Evolutionary conservation across 805 yeast genomes (phyloP).

Genomic region (Saccharomyces eubayanus): DNA sequence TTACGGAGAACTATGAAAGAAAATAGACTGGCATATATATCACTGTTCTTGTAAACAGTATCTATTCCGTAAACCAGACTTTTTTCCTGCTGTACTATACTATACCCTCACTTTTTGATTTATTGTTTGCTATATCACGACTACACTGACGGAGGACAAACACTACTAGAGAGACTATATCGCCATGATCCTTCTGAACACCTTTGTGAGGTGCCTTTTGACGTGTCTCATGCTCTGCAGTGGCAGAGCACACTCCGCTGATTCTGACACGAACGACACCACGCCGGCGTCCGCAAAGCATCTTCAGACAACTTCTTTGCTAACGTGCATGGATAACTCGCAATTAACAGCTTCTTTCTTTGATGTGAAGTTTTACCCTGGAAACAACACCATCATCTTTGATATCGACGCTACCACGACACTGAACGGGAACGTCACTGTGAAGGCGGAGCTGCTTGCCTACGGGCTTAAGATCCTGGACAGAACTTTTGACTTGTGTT

Average conservation of each 20-base stretch:
- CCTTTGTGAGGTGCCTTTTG: neutral
- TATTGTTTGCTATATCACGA: neutral
- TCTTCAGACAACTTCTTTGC: slow-evolving; percentile 54
- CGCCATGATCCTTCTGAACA: neutral
- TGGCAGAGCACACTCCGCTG: neutral
- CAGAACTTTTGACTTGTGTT: slow-evolving; percentile 56
- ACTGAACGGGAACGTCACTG: slow-evolving; percentile 61
- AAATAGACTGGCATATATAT: neutral
- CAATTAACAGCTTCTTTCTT: slow-evolving; percentile 78
- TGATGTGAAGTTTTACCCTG: slow-evolving; percentile 66
- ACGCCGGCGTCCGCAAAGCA: slow-evolving; percentile 6
- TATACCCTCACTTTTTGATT: neutral
- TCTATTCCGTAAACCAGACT: neutral
- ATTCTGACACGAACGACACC: neutral
- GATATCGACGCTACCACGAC: slow-evolving; percentile 74
- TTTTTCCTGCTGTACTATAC: neutral
- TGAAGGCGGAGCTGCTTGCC: slow-evolving; percentile 57
- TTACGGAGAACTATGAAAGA: neutral
- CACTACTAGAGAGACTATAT: neutral
- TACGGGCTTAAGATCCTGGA: slow-evolving; percentile 68
- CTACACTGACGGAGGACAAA: neutral
- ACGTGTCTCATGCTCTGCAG: neutral
- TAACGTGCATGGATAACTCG: slow-evolving; percentile 89
- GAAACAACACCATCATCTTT: slow-evolving; percentile 51
- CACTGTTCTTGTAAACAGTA: neutral